Evolutionary conservation across 305 asterid genomes (phyloP), one percentile per base, ranked within the genome.

Genomic region (Fraxinus nigra): DNA sequence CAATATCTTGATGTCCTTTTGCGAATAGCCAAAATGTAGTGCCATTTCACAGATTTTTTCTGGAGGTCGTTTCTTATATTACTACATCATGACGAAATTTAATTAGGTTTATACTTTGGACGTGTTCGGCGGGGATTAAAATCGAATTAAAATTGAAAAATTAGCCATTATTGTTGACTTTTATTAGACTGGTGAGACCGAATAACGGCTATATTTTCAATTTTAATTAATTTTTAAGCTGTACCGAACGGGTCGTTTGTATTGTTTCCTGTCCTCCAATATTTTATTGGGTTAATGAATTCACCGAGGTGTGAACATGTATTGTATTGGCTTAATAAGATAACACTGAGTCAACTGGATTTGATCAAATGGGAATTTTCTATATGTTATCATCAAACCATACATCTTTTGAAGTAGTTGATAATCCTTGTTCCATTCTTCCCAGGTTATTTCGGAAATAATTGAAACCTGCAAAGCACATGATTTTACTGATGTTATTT

Each of bases 401-500:
- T n/a, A 51, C 75, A 14, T 14, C 20, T 13, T 69, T 14, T 69
- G 80, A 10, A 13, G 51, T 38, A 32, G 48, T 14, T 67, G 40
- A 35, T 69, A 2, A 33, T 43, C 32, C 30, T 61, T 80, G 65
- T n/a, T 75, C 54, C 40, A 28, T 80, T 72, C 9, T 69, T 67
- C 69, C 74, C 90, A 94, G 99, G 98, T 94, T 56, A 90, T 93
- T 81, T 86, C 96, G 5, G 99, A 95, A 88, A 94, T 94, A 78
- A 89, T 95, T 82, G 98, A 95, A 85, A 94, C 97, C 51, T 91
- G 97, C 85, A 84, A 94, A 76, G 84, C 97, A 72, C 98, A 95
- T 89, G 99, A 94, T 82, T 95, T 93, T 79, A 90, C 97, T 0
- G 99, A 95, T 89, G 98, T 94, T 75, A 90, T 95, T 82, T 87